phyloP scores from a whole-genome alignment of 768 basidiomycete genomes.

The Tephrocybe sp. region DNA sequence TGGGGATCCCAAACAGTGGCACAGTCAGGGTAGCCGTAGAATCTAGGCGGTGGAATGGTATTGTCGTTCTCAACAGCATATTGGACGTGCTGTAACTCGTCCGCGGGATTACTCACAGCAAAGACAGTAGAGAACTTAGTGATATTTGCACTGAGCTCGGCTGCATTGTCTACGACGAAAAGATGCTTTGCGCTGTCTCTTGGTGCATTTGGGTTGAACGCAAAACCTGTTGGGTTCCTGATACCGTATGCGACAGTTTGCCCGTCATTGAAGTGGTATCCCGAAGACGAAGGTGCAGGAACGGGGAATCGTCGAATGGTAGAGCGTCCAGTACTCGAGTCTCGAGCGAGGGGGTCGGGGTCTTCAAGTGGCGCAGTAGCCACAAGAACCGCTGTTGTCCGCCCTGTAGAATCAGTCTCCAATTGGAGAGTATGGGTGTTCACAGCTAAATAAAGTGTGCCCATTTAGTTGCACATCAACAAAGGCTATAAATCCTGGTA shows the following conservation, averaged over 20 bases:
- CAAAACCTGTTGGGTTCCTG: conserved; percentile 42
- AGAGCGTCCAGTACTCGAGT: conserved; percentile 39
- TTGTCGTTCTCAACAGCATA: background rate
- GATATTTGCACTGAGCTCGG: conserved; percentile 37
- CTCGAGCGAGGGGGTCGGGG: conserved; percentile 40
- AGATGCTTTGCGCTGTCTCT: conserved; percentile 17
- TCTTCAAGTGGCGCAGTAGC: conserved; percentile 35
- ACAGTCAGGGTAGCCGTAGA: conserved; percentile 46
- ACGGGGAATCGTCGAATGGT: conserved; percentile 34
- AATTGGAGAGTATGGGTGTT: conserved; percentile 41
- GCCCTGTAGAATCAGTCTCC: conserved; percentile 18
- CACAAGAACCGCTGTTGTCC: conserved; percentile 28
- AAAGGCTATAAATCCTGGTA: background rate
- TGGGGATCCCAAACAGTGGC: conserved; percentile 40
- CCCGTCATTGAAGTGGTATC: conserved; percentile 25
- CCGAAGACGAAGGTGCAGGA: conserved; percentile 9
- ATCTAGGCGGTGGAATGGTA: conserved; percentile 11
- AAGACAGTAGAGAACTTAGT: conserved; percentile 35
- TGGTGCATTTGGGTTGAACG: conserved; percentile 24
- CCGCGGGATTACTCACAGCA: conserved; percentile 44
- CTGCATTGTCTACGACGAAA: conserved; percentile 40
- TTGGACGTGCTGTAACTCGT: conserved; percentile 24
- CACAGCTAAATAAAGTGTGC: conserved; percentile 28
- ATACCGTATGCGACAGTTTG: conserved; percentile 39
- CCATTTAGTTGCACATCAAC: background rate